phyloP scores from a whole-genome alignment of 306 rosid genomes.

The Quercus wislizeni region DNA sequence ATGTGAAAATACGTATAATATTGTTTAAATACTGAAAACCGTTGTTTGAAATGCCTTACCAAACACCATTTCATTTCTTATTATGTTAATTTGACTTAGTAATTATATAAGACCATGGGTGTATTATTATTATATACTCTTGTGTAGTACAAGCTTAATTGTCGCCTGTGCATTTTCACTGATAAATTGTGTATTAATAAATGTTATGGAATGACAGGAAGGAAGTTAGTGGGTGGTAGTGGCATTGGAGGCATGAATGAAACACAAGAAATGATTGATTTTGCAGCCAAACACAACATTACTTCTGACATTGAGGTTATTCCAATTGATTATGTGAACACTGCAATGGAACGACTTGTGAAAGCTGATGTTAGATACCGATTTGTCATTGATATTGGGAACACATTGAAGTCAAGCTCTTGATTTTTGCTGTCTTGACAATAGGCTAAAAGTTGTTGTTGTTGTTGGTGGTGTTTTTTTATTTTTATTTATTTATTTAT shows the following conservation, averaged over 20 bases:
- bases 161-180: neutral
- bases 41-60: too few relatives aligned
- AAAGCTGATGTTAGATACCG: slow-evolving; percentile 1
- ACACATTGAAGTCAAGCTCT: slow-evolving; percentile 11
- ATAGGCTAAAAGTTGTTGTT: too few relatives aligned
- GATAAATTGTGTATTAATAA: neutral
- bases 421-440: neutral
- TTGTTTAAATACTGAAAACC: too few relatives aligned
- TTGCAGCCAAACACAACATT: neutral
- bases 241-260: slow-evolving; percentile 31
- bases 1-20: too few relatives aligned
- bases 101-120: too few relatives aligned
- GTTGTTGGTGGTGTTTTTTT: too few relatives aligned
- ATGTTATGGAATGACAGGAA: neutral
- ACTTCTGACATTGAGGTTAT: neutral
- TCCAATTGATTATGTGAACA: neutral
- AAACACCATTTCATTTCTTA: too few relatives aligned
- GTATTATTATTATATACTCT: too few relatives aligned
- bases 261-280: slow-evolving; percentile 28
- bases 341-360: slow-evolving; percentile 9
- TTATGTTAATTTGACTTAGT: too few relatives aligned
- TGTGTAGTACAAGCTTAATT: too few relatives aligned
- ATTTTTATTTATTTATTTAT: too few relatives aligned
- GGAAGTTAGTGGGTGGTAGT: slow-evolving; percentile 22
- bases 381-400: slow-evolving; percentile 4